These are phyloP conservation scores for Cornus suecica DNA, from an alignment of 148 eudicot genomes.

Conservation along the genomic window DNA sequence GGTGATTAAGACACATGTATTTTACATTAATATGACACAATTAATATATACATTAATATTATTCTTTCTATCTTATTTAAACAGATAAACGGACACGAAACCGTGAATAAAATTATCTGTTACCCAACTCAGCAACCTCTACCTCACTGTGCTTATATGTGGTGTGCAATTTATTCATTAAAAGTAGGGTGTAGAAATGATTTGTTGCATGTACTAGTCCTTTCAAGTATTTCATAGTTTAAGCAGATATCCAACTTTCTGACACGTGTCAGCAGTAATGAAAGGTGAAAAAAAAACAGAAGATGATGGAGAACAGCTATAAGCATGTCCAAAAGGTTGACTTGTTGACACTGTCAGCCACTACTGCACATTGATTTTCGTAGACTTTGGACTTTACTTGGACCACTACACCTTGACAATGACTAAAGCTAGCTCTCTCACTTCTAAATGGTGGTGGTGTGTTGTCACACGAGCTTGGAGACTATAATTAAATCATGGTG, in stretches of 20 bases:
- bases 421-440: background rate
- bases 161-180: slow-evolving; percentile 33
- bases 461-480: background rate
- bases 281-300: background rate
- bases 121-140: no score
- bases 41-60: no score
- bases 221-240: background rate
- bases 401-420: background rate
- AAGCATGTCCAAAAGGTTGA: background rate
- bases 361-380: background rate
- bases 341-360: background rate
- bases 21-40: no score
- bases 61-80: no score
- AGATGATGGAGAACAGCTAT: background rate
- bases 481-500: background rate
- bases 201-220: background rate
- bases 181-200: background rate
- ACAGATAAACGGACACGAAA: no score
- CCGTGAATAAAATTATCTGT: no score
- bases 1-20: no score
- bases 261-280: background rate
- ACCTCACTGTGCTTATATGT: slow-evolving; percentile 30
- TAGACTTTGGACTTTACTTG: background rate
- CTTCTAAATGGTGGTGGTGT: background rate
- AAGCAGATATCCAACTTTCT: background rate